phyloP scores from a whole-genome alignment of 108 stramenopile species.

The Tribonema minus region DNA sequence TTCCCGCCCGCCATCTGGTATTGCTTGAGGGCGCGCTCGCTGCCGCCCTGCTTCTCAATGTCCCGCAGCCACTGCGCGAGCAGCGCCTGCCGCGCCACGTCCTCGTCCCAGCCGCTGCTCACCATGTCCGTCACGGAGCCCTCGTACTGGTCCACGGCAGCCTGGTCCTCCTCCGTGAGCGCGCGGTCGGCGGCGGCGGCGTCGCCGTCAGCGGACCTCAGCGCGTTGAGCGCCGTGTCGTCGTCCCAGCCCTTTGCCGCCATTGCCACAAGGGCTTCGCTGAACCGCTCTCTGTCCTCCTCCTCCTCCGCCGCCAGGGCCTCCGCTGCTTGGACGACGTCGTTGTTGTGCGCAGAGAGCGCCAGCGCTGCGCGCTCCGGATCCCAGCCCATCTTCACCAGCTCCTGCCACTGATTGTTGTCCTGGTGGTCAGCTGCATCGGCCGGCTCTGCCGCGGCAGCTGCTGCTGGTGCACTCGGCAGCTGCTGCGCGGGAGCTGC shows the following conservation, averaged over 20 bases:
- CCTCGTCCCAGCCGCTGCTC: conserved; percentile 48
- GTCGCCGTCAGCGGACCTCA: conserved; percentile 6
- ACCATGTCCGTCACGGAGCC: background rate
- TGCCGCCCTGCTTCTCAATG: conserved; percentile 16
- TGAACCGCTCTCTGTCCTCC: background rate
- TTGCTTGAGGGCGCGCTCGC: conserved; percentile 14
- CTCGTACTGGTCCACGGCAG: background rate
- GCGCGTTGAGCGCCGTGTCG: conserved; percentile 11
- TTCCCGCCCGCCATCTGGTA: conserved; percentile 14
- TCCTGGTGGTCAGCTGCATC: too few relatives aligned
- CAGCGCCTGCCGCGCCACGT: conserved; percentile 49
- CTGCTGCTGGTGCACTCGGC: too few relatives aligned
- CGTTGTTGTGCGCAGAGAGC: background rate
- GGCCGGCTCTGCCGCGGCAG: too few relatives aligned
- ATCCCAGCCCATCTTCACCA: conserved; percentile 24
- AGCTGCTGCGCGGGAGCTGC: too few relatives aligned
- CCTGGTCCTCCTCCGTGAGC: conserved; percentile 10
- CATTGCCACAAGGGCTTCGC: background rate
- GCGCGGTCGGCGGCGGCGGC: background rate
- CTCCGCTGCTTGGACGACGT: conserved; percentile 25
- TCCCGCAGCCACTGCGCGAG: conserved; percentile 45
- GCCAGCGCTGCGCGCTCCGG: conserved; percentile 2
- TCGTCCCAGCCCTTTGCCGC: conserved; percentile 13
- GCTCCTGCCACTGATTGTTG: background rate
- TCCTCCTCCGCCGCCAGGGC: conserved; percentile 16